phyloP scores from a whole-genome alignment of 345 rosid species.

The Melaleuca quinquenervia region DNA sequence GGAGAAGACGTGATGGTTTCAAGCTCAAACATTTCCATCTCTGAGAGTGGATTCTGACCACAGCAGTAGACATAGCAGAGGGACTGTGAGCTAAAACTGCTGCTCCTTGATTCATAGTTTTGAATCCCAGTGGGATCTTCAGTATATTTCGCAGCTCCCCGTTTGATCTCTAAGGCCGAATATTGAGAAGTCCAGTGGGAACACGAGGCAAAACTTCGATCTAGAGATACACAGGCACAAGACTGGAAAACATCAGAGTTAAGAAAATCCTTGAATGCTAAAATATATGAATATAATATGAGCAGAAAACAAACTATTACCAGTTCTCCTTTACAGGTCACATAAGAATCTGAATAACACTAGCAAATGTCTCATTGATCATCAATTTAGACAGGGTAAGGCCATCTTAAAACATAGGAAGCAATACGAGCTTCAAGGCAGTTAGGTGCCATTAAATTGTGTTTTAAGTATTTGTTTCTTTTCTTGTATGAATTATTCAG shows the following conservation, averaged over 20 bases:
- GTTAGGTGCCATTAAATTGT: background rate
- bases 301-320: background rate
- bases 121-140: background rate
- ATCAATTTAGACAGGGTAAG: background rate
- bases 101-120: background rate
- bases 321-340: background rate
- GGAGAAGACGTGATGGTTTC: conserved; percentile 4
- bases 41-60: conserved; percentile 10
- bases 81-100: background rate
- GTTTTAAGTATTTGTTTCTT: background rate
- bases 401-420: background rate
- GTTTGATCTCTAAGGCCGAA: background rate
- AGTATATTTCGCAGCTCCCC: background rate
- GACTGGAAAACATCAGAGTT: background rate
- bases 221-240: background rate
- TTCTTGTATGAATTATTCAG: background rate
- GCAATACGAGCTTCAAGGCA: background rate
- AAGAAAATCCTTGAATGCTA: background rate
- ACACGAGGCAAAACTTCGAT: background rate
- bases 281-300: background rate
- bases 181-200: background rate
- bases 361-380: background rate
- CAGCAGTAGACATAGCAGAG: conserved; percentile 9
- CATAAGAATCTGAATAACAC: background rate
- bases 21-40: conserved; percentile 10